Conservation (phyloP, 345 rosid genomes). For the Aquilaria yunnanensis region DNA sequence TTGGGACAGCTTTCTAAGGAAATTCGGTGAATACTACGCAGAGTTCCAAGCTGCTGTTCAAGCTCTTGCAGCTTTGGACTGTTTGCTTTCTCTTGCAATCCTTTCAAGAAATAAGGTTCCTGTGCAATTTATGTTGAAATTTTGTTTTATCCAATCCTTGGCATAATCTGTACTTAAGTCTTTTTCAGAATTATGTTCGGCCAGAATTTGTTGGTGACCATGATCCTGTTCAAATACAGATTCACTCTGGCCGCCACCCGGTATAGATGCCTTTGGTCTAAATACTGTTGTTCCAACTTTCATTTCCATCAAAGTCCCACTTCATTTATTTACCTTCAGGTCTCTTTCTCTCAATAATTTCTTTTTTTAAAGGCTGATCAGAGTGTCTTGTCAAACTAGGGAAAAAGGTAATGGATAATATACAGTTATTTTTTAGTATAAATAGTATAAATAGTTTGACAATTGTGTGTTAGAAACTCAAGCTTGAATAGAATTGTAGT, state of each 20-base stretch:
- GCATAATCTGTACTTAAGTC: constrained; percentile 12
- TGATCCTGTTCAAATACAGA: constrained; percentile 69
- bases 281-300: no score
- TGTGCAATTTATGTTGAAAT: constrained; percentile 4
- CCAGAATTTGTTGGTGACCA: constrained; percentile 58
- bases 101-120: constrained; percentile 74
- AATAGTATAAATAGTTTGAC: no score
- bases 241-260: constrained; percentile 83
- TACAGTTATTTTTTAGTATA: no score
- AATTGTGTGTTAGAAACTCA: no score
- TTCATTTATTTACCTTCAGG: no score
- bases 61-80: constrained; percentile 88
- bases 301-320: no score
- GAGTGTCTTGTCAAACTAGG: no score
- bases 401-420: no score
- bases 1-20: constrained; percentile 73
- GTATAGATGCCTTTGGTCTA: constrained; percentile 27
- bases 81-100: constrained; percentile 77
- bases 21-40: constrained; percentile 50
- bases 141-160: constrained; percentile 9
- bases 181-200: constrained; percentile 65
- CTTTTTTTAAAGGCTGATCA: no score
- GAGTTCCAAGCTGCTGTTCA: constrained; percentile 77
- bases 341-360: no score
- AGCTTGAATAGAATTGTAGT: no score